Conservation (phyloP, 495 filamentous ascomycete genomes). For the Pseudevernia furfuracea region DNA sequence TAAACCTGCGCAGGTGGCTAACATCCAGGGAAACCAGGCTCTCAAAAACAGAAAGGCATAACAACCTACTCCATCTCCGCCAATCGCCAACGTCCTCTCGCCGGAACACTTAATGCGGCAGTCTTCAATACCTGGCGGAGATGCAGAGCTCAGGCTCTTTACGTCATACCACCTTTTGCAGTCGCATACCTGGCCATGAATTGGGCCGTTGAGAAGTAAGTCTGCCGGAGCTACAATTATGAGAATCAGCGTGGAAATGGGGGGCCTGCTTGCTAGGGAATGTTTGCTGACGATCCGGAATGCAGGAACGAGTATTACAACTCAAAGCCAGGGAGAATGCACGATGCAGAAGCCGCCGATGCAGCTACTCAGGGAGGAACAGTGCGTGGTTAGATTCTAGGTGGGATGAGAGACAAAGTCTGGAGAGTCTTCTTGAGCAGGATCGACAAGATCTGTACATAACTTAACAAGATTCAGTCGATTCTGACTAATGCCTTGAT, state of each 20-base stretch:
- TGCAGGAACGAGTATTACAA: slow-evolving; percentile 82
- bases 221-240: slow-evolving; percentile 8
- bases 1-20: background rate
- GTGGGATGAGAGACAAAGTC: background rate
- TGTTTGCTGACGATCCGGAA: background rate
- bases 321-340: slow-evolving; percentile 75
- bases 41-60: slow-evolving; percentile 54
- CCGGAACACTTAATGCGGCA: slow-evolving; percentile 52
- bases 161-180: slow-evolving; percentile 70
- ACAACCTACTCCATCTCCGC: slow-evolving; percentile 53
- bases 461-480: background rate
- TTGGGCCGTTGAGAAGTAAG: slow-evolving; percentile 80
- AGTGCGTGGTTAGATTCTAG: slow-evolving; percentile 21
- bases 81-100: slow-evolving; percentile 59
- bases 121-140: slow-evolving; percentile 58
- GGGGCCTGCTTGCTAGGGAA: slow-evolving; percentile 7
- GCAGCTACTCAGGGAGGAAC: slow-evolving; percentile 29
- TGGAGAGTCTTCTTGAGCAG: background rate
- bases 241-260: background rate
- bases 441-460: slow-evolving; percentile 8
- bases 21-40: slow-evolving; percentile 27
- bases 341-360: slow-evolving; percentile 43
- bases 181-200: slow-evolving; percentile 69
- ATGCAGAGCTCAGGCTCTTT: slow-evolving; percentile 63
- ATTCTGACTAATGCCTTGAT: background rate